phyloP scores from a whole-genome alignment of 2,329 filamentous ascomycete genomes.

The Colletotrichum sp. region DNA sequence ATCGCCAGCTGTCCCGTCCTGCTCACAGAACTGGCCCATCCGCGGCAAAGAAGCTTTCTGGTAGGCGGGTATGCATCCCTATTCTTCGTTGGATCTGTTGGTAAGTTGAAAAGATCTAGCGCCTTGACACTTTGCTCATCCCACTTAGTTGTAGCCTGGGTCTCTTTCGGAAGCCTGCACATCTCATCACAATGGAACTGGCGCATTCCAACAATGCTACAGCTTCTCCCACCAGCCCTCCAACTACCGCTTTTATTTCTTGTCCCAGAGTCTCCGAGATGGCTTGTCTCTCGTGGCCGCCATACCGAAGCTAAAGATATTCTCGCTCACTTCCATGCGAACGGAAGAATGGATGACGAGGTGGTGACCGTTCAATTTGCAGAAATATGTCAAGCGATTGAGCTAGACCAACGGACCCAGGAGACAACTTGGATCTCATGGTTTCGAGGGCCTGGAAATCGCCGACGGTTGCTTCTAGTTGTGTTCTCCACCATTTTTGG shows the following conservation, averaged over 20 bases:
- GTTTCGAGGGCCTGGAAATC: background rate
- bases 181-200: background rate
- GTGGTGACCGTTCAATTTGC: background rate
- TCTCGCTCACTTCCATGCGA: background rate
- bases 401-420: background rate
- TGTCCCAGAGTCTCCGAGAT: background rate
- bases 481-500: background rate
- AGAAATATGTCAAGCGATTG: background rate
- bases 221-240: background rate
- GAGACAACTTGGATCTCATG: background rate
- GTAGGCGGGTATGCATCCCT: background rate
- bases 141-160: background rate
- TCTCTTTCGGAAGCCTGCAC: background rate
- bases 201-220: background rate
- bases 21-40: background rate
- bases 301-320: background rate
- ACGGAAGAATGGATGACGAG: background rate
- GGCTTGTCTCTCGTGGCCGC: background rate
- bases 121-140: background rate
- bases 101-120: background rate
- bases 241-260: background rate
- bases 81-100: background rate
- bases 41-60: background rate
- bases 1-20: background rate
- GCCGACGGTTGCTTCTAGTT: background rate